Evolutionary conservation across 2,329 filamentous ascomycete species (phyloP).

Genomic region (Cryphonectria carpinicola): DNA sequence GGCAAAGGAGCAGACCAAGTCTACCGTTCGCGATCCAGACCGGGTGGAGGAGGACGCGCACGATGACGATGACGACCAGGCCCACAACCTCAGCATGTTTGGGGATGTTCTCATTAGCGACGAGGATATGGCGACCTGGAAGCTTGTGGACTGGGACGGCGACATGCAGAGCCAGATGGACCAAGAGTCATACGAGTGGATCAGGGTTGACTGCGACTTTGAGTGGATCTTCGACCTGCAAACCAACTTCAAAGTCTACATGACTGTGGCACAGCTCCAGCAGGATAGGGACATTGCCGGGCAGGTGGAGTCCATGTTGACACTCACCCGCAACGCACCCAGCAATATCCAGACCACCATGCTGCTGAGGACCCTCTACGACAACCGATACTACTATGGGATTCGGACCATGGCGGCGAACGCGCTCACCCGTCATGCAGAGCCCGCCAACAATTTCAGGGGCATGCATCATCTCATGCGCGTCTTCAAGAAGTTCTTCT

Average conservation of each 20-base stretch:
- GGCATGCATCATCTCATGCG: constrained; percentile 84
- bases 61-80: constrained; percentile 69
- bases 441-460: constrained; percentile 70
- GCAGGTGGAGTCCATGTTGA: constrained; percentile 76
- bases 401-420: constrained; percentile 85
- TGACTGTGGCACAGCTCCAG: constrained; percentile 97
- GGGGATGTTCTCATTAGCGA: constrained; percentile 86
- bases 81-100: constrained; percentile 75
- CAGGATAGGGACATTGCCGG: constrained; percentile 97
- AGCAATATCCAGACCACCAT: constrained; percentile 88
- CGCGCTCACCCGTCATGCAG: constrained; percentile 76
- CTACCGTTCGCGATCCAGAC: constrained; percentile 61
- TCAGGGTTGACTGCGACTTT: constrained; percentile 95
- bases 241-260: constrained; percentile 85
- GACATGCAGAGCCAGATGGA: constrained; percentile 92
- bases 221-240: constrained; percentile 94
- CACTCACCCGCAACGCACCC: constrained; percentile 67
- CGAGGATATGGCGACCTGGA: constrained; percentile 84
- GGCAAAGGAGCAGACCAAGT: constrained; percentile 73
- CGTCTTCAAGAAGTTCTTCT: constrained; percentile 87
- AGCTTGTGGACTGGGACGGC: constrained; percentile 83
- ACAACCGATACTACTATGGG: constrained; percentile 89
- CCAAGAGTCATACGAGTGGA: constrained; percentile 97
- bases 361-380: constrained; percentile 85
- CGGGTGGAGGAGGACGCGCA: constrained; percentile 59